Evolutionary conservation across 306 rosid genomes (phyloP).

Genomic region (Cyclanthera cordifolia): DNA sequence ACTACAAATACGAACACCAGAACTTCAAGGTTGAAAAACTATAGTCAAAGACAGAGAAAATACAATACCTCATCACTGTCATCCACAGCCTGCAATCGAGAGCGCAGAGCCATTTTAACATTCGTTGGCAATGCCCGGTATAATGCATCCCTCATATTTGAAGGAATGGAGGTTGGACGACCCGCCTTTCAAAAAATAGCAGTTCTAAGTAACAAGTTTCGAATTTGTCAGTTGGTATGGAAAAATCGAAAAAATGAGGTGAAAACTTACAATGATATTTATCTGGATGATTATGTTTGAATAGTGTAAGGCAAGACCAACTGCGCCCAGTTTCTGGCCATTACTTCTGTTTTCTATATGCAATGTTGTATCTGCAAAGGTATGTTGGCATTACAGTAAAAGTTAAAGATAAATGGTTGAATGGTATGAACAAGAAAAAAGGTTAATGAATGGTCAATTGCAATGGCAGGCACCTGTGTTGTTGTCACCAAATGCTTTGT

Average conservation of each 20-base stretch:
- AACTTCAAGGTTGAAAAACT: neutral
- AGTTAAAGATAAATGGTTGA: neutral
- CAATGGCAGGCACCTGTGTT: slow-evolving; percentile 26
- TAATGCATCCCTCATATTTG: slow-evolving; percentile 66
- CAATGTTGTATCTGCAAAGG: slow-evolving; percentile 28
- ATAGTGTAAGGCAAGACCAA: slow-evolving; percentile 93
- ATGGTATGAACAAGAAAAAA: neutral
- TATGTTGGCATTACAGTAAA: neutral
- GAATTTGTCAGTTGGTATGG: neutral
- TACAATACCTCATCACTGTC: slow-evolving; percentile 46
- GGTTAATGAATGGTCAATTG: neutral
- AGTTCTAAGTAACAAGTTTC: neutral
- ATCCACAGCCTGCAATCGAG: slow-evolving; percentile 39
- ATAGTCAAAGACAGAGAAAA: neutral
- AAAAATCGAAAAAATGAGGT: neutral
- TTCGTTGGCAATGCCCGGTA: slow-evolving; percentile 61
- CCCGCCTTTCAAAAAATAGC: slow-evolving; percentile 41
- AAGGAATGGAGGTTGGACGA: slow-evolving; percentile 66
- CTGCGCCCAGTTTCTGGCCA: slow-evolving; percentile 60
- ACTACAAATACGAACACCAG: neutral
- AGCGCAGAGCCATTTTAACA: slow-evolving; percentile 63
- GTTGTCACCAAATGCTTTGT: slow-evolving; percentile 56
- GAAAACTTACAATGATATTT: slow-evolving; percentile 55
- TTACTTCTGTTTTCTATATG: slow-evolving; percentile 18
- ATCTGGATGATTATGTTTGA: slow-evolving; percentile 75